phyloP scores from a whole-genome alignment of 441 rosid genomes.

The Gossypium trilobum region DNA sequence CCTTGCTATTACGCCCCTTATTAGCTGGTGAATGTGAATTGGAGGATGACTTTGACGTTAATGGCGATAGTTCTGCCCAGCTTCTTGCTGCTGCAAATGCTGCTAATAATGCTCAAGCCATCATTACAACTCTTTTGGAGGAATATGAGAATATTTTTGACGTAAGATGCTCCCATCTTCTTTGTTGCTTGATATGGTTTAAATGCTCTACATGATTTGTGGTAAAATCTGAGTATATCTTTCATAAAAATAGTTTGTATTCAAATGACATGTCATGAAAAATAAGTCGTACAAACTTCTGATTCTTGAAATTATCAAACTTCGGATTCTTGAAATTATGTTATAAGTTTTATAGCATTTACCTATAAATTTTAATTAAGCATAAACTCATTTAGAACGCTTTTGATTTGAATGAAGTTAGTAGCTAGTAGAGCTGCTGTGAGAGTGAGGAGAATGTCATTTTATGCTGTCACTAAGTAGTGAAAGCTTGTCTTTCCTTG shows the following conservation, averaged over 20 bases:
- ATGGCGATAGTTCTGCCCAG: constrained; percentile 90
- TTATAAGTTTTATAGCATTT: not conserved
- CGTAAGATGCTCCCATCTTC: constrained; percentile 44
- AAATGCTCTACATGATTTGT: constrained; percentile 15
- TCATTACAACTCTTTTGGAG: constrained; percentile 76
- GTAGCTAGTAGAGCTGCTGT: not conserved
- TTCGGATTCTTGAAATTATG: not conserved
- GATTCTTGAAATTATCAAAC: constrained; percentile 3
- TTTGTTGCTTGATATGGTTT: constrained; percentile 3
- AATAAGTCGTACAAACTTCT: not conserved
- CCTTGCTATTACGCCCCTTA: constrained; percentile 84
- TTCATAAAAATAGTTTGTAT: not conserved
- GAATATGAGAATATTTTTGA: constrained; percentile 82
- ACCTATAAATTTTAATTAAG: not conserved
- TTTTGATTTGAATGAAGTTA: not conserved
- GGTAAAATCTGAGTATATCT: not conserved
- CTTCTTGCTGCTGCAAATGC: constrained; percentile 99
- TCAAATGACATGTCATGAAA: not conserved
- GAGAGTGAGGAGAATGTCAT: not conserved
- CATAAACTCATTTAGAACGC: not conserved
- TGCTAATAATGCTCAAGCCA: constrained; percentile 93
- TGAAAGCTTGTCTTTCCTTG: not conserved
- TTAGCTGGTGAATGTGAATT: constrained; percentile 95
- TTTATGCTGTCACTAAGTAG: not conserved
- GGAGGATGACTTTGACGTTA: constrained; percentile 76